Evolutionary conservation across 2,329 filamentous ascomycete genomes (phyloP), one percentile per base, ranked within the genome.

Genomic region (Kalmusia sp.): DNA sequence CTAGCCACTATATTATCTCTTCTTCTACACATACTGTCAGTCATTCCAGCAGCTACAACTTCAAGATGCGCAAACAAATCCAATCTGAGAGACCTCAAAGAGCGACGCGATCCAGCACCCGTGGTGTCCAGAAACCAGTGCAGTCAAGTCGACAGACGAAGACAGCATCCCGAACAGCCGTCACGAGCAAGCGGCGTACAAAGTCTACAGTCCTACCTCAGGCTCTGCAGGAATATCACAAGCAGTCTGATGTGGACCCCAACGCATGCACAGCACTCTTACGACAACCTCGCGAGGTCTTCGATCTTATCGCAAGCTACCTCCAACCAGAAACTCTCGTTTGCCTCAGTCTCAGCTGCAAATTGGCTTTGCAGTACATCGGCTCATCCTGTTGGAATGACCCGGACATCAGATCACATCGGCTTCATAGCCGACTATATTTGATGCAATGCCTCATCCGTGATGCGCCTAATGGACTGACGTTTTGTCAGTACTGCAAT

Each of bases 291-390:
- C 33, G 35, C n/a, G 49, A 52, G 27, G 12, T 52, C 24, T 22
- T 52, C 17, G 19, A n/a, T 8, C 14, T 15, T 7, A 49, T 52
- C 22, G 30, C 35, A 8, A 37, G 11, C n/a, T n/a, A 33, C 21
- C 44, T 52, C 9, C 14, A 25, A 2, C 37, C 37, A 5, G 27
- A 38, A 22, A 41, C 34, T 9, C 15, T 30, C 22, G 25, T 52
- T 31, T 48, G 44, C 21, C 31, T 52, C 2, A 52, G 25, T 8
- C 38, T 52, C 2, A 49, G 44, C 33, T 52, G 50, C 37, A 52
- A 52, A 43, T 25, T 47, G 8, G 50, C 50, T 12, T 27, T 39
- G 3, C 33, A 43, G 12, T 28, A 33, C 19, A 17, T 49, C 9
- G 37, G 50, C 3, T 17, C 37, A 3, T 12, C 30, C 5, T 52